These are phyloP conservation scores for Fermentozyma sake DNA, from an alignment of 1,139 yeast genomes.

Conservation along the genomic window DNA sequence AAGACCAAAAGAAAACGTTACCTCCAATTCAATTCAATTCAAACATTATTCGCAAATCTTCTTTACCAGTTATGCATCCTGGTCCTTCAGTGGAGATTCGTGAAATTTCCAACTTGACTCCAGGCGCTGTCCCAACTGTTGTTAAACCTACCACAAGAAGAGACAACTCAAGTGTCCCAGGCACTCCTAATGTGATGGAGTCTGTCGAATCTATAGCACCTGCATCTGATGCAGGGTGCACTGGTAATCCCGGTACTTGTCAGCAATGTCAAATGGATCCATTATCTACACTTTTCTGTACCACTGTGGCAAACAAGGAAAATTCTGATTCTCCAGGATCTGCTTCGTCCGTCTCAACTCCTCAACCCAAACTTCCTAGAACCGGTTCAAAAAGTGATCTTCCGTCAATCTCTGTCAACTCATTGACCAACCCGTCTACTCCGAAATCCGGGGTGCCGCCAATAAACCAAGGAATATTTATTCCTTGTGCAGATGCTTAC, in stretches of 20 bases:
- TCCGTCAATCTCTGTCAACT: constrained; percentile 10
- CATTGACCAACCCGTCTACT: constrained; percentile 18
- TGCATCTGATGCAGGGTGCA: constrained; percentile 45
- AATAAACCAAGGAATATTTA: constrained; percentile 47
- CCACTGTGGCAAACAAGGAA: constrained; percentile 65
- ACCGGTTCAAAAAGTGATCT: constrained; percentile 11
- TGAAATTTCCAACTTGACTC: constrained; percentile 40
- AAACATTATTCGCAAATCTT: constrained; percentile 23
- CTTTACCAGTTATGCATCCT: constrained; percentile 62
- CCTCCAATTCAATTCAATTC: constrained; percentile 30
- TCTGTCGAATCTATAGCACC: constrained; percentile 4
- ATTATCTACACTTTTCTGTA: constrained; percentile 83
- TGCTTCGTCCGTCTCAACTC: constrained; percentile 7
- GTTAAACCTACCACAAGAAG: constrained; percentile 22
- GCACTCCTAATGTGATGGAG: constrained; percentile 1
- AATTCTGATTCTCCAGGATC: constrained; percentile 9
- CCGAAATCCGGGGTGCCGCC: constrained; percentile 17
- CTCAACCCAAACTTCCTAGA: constrained; percentile 11
- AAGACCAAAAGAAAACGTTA: constrained; percentile 21
- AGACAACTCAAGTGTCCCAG: constrained; percentile 3
- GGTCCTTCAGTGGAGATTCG: constrained; percentile 57
- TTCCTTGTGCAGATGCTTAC: constrained; percentile 87
- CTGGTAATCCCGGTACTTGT: constrained; percentile 88
- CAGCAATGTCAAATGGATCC: constrained; percentile 82
- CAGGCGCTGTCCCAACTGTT: constrained; percentile 40